These are phyloP conservation scores for Ophiostoma ulmi DNA, from an alignment of 2,329 filamentous ascomycete genomes.

Conservation along the genomic window DNA sequence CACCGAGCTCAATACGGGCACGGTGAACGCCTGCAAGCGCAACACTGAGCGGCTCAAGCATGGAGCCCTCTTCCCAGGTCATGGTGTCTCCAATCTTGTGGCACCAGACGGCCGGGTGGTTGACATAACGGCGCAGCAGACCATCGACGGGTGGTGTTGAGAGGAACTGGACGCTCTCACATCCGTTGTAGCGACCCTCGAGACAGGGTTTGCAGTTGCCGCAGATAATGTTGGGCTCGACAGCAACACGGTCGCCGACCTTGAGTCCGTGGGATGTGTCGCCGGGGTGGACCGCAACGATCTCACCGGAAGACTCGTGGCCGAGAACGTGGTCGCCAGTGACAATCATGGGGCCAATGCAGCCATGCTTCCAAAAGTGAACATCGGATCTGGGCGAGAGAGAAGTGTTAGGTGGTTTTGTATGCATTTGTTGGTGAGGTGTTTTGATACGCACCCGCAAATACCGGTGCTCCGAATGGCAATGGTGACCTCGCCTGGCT, in stretches of 20 bases:
- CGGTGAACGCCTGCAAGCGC: constrained; percentile 84
- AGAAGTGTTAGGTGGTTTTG: constrained; percentile 8
- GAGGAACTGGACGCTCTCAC: constrained; percentile 77
- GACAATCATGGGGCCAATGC: constrained; percentile 95
- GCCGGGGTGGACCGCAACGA: constrained; percentile 67
- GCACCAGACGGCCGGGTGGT: constrained; percentile 91
- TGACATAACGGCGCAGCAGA: constrained; percentile 84
- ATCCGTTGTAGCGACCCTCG: constrained; percentile 92
- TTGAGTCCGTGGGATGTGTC: constrained; percentile 56
- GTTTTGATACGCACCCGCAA: constrained; percentile 64
- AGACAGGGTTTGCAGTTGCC: constrained; percentile 84
- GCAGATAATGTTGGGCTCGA: constrained; percentile 94
- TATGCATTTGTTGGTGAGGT: constrained; percentile 21
- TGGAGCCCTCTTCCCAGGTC: constrained; percentile 83
- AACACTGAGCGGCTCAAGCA: constrained; percentile 86
- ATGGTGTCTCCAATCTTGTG: constrained; percentile 84
- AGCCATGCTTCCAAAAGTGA: constrained; percentile 94
- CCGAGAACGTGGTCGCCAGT: constrained; percentile 83
- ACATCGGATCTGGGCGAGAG: constrained; percentile 68
- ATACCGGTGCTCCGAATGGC: constrained; percentile 93
- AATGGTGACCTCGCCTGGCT: constrained; percentile 78
- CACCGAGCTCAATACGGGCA: constrained; percentile 73
- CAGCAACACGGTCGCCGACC: constrained; percentile 82
- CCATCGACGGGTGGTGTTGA: constrained; percentile 87
- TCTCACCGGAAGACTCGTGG: constrained; percentile 83